phyloP scores from a whole-genome alignment of 2,329 filamentous ascomycete genomes.

The Grosmannia clavigera region DNA sequence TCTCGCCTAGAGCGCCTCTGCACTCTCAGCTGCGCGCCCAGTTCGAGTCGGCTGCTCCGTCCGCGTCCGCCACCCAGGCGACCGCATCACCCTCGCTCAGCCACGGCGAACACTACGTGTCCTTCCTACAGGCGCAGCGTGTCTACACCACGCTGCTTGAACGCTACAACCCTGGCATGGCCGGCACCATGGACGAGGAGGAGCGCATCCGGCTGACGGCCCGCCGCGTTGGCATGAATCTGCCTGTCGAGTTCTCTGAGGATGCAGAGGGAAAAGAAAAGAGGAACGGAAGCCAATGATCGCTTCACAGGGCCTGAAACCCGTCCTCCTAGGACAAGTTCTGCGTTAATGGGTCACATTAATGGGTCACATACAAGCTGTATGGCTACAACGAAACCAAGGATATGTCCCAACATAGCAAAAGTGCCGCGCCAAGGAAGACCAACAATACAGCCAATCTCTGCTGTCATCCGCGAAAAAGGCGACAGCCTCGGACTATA shows the following conservation, averaged over 20 bases:
- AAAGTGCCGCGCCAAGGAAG: no score
- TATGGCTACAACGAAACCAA: no score
- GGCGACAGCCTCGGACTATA: background rate
- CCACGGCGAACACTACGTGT: conserved; percentile 63
- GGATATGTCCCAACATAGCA: no score
- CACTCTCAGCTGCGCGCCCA: conserved; percentile 55
- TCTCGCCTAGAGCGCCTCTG: conserved; percentile 49
- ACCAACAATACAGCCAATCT: no score
- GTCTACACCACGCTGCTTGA: conserved; percentile 72
- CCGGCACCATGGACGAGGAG: conserved; percentile 57
- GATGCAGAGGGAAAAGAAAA: background rate
- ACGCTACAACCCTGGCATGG: conserved; percentile 87
- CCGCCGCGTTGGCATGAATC: conserved; percentile 76
- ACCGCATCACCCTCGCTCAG: conserved; percentile 9
- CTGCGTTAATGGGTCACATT: no score
- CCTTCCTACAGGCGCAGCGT: conserved; percentile 76
- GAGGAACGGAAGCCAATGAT: background rate
- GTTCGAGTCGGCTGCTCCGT: conserved; percentile 30
- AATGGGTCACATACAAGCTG: no score
- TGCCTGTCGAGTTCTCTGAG: conserved; percentile 51
- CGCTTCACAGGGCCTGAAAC: no score
- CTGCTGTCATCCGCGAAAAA: background rate
- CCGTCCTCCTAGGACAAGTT: no score
- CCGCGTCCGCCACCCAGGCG: conserved; percentile 15
- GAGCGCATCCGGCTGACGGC: conserved; percentile 77